Evolutionary conservation across 257 asterid genomes (phyloP), one percentile per base, ranked within the genome.

Genomic region (Nicotiana benthamiana): DNA sequence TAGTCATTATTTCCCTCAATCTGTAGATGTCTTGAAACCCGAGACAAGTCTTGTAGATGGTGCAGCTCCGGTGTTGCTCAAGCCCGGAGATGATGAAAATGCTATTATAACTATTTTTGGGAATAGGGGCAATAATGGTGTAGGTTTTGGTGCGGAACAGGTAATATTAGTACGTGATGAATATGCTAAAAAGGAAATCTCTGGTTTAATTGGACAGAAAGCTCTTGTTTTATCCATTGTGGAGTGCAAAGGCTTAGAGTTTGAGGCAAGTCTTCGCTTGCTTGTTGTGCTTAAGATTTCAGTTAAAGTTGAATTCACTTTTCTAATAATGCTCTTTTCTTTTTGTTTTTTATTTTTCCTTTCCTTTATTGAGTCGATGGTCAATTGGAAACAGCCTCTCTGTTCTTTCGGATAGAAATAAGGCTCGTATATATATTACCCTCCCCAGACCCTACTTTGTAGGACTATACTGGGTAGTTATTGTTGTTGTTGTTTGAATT

Each of bases 221-320:
- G 97, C 97, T 54, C 91, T 92, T 6, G 78, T 90, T 61, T 78
- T 90, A 53, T 89, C 95, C 2, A 88, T 92, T 61, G 43, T 88
- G n/a, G 97, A 92, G 62, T 89, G 92, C 91, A 90, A 92, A 80
- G 95, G 95, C 78, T 88, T 92, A 0, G 97, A 92, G 51, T 92
- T 92, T 83, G 90, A 92, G 90, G 97, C 87, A 62, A 63, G 82
- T 36, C 60, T 43, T 13, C 13, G 20, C 0, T 68, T 70, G 6
- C 34, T n/a, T 20, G 18, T 68, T 68, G n/a, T 68, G n/a, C 77
- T 20, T 68, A 40, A 18, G 18, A n/a, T 34, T 4, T 20, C 34
- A 11, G 32, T 5, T 27, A 22, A 20, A 22, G 18, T n/a, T n/a
- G n/a, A n/a, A n/a, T n/a, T n/a, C n/a, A n/a, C n/a, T n/a, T n/a